Conservation (phyloP, 129 eudicot genomes). For the Dittrichia graveolens region DNA sequence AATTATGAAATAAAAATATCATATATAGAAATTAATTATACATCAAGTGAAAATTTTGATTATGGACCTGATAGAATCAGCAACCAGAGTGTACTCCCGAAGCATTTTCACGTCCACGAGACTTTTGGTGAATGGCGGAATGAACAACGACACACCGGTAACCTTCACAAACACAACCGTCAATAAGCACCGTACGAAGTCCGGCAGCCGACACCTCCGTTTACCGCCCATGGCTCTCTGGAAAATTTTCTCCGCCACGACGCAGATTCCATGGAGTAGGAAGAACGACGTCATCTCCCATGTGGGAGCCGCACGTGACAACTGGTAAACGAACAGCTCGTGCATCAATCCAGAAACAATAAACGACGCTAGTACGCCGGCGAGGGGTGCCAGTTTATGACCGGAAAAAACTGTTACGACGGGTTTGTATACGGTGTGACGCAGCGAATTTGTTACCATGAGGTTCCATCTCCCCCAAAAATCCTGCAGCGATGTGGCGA, state of each 20-base stretch:
- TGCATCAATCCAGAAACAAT: conserved; percentile 52
- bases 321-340: conserved; percentile 57
- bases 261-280: conserved; percentile 56
- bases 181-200: conserved; percentile 27
- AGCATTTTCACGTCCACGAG: conserved; percentile 31
- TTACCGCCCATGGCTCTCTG: conserved; percentile 40
- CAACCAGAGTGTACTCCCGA: background rate
- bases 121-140: conserved; percentile 42
- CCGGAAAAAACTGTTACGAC: background rate
- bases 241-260: conserved; percentile 49
- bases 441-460: conserved; percentile 38
- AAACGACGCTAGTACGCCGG: conserved; percentile 27
- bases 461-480: conserved; percentile 60
- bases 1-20: background rate
- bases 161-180: conserved; percentile 49
- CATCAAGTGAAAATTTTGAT: background rate
- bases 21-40: background rate
- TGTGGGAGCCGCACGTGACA: conserved; percentile 56
- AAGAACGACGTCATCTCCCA: conserved; percentile 68
- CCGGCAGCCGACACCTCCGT: conserved; percentile 40
- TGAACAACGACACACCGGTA: conserved; percentile 57
- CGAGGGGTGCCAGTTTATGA: conserved; percentile 25
- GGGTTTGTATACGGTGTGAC: conserved; percentile 43
- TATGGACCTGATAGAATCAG: background rate
- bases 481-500: conserved; percentile 43